These are phyloP conservation scores for Kodamaea kakaduensis DNA, from an alignment of 805 yeast genomes.

Conservation along the genomic window DNA sequence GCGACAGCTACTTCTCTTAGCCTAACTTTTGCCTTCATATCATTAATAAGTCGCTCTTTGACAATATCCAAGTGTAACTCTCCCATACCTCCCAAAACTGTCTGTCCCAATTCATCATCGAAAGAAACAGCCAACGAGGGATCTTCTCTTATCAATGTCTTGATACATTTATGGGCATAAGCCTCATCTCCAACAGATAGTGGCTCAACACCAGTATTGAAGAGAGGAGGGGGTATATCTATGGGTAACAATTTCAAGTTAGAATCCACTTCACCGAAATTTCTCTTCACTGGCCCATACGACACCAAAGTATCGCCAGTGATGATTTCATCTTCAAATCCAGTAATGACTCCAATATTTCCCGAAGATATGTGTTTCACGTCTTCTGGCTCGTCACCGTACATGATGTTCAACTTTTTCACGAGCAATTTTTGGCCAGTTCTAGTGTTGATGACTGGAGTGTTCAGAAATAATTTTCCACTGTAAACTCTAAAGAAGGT, in stretches of 20 bases:
- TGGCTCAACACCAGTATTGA: constrained; percentile 82
- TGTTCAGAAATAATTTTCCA: constrained; percentile 64
- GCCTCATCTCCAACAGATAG: constrained; percentile 75
- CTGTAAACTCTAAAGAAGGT: constrained; percentile 85
- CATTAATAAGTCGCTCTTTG: constrained; percentile 69
- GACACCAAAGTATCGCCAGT: constrained; percentile 91
- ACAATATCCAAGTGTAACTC: constrained; percentile 92
- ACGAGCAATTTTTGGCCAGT: constrained; percentile 64
- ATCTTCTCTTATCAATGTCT: constrained; percentile 73
- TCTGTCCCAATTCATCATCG: constrained; percentile 87
- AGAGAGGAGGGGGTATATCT: constrained; percentile 86
- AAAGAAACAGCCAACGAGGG: constrained; percentile 72
- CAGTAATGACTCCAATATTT: constrained; percentile 86
- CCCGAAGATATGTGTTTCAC: constrained; percentile 65
- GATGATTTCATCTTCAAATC: constrained; percentile 59
- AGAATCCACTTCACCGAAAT: constrained; percentile 42
- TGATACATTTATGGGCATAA: constrained; percentile 66
- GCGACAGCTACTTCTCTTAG: constrained; percentile 86
- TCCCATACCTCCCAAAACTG: constrained; percentile 93
- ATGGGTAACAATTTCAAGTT: constrained; percentile 66
- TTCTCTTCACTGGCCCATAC: constrained; percentile 46
- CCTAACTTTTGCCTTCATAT: constrained; percentile 75
- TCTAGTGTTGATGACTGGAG: constrained; percentile 62
- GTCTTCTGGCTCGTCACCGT: constrained; percentile 81
- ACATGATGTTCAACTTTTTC: constrained; percentile 73